Evolutionary conservation across 768 basidiomycete species (phyloP).

Genomic region (Termitomyces sp.): DNA sequence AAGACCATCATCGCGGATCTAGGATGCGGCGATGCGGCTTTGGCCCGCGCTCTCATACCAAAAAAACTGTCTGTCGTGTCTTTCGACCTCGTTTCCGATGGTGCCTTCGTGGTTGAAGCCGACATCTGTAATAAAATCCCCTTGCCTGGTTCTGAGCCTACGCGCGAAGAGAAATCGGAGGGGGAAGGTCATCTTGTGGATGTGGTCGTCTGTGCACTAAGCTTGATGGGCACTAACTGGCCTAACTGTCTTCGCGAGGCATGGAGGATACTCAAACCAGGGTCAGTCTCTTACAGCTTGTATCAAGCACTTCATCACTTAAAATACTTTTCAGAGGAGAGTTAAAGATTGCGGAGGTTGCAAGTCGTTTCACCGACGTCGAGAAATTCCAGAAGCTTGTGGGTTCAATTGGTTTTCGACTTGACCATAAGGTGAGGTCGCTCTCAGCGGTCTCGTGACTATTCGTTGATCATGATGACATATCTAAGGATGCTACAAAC

Average conservation of each 20-base stretch:
- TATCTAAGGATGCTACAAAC: conserved; percentile 68
- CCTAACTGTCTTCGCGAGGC: conserved; percentile 85
- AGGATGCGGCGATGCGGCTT: conserved; percentile 91
- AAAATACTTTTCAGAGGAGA: conserved; percentile 52
- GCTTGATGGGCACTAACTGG: conserved; percentile 98
- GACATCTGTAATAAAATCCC: conserved; percentile 83
- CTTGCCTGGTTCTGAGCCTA: conserved; percentile 73
- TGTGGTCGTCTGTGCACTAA: conserved; percentile 89
- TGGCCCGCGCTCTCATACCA: conserved; percentile 72
- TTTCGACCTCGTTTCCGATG: conserved; percentile 77
- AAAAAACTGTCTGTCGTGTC: conserved; percentile 70
- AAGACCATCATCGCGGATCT: conserved; percentile 85
- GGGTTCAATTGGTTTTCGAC: conserved; percentile 66
- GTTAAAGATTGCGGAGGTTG: conserved; percentile 85
- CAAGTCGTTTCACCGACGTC: conserved; percentile 72
- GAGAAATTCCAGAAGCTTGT: conserved; percentile 67
- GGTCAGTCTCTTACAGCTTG: conserved; percentile 38
- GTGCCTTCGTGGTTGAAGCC: conserved; percentile 78
- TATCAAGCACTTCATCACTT: neutral
- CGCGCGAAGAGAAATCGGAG: conserved; percentile 31
- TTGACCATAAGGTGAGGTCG: conserved; percentile 57
- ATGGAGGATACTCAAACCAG: conserved; percentile 80
- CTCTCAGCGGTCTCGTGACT: neutral
- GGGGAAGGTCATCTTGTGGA: conserved; percentile 81
- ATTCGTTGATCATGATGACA: neutral